Conservation (phyloP, 805 yeast species). For the Starmerella vaccinii region DNA sequence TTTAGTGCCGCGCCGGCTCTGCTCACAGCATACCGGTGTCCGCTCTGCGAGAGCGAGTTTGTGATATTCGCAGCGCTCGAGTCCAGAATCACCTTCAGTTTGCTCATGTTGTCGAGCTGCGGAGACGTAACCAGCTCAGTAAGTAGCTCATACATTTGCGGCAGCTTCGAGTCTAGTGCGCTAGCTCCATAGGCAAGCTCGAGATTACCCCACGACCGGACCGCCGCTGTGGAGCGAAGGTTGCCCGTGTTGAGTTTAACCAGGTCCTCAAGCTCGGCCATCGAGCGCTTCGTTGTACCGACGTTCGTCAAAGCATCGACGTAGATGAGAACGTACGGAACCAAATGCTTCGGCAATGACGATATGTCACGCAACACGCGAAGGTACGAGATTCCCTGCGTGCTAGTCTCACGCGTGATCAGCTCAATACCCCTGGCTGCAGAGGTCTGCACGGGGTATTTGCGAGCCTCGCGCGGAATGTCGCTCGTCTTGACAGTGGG, state of each 20-base stretch:
- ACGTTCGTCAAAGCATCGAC: constrained; percentile 69
- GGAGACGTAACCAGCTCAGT: constrained; percentile 58
- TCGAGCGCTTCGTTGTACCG: constrained; percentile 60
- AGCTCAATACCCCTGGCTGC: constrained; percentile 10
- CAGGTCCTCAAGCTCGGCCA: constrained; percentile 75
- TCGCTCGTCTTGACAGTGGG: constrained; percentile 71
- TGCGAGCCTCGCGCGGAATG: constrained; percentile 49
- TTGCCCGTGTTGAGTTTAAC: constrained; percentile 84
- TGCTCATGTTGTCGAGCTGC: constrained; percentile 53
- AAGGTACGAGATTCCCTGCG: constrained; percentile 61
- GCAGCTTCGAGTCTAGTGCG: constrained; percentile 48
- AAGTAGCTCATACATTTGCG: constrained; percentile 55
- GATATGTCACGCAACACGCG: constrained; percentile 55
- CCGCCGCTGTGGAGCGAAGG: constrained; percentile 41
- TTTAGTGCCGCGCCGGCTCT: constrained; percentile 57
- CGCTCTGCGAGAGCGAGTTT: constrained; percentile 72
- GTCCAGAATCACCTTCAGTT: constrained; percentile 62
- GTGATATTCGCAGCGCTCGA: constrained; percentile 66
- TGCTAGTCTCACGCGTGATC: constrained; percentile 31
- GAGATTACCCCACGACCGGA: constrained; percentile 17
- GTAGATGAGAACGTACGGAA: constrained; percentile 66
- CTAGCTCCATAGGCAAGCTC: constrained; percentile 21
- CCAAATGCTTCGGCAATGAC: constrained; percentile 48
- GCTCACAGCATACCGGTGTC: constrained; percentile 72
- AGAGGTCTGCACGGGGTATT: constrained; percentile 26